Evolutionary conservation across 768 basidiomycete genomes (phyloP), one percentile per base, ranked within the genome.

Genomic region (Mycena venus): DNA sequence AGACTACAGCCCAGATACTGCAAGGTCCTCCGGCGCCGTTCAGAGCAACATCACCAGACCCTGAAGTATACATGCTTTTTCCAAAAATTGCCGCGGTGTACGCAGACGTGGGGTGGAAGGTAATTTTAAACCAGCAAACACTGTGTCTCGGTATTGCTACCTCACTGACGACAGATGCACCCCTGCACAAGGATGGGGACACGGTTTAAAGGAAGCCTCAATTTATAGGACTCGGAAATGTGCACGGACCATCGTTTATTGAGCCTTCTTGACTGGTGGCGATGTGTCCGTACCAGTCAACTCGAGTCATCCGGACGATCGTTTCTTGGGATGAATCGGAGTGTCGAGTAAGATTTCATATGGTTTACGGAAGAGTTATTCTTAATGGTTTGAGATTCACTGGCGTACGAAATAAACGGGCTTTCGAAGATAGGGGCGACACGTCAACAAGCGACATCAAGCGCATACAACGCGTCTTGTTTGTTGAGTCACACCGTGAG

Each of bases 61-160:
- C 17, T 1, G 27, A 4, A 68, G 29, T 9, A 44, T 32, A 11
- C 31, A 47, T 23, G 17, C n/a, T n/a, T 29, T 14, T 42, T 42
- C 55, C 66, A 68, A 68, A 58, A 68, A 68, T 58, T 68, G 66
- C 66, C n/a, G 55, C 66, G 66, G n/a, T 44, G 27, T 32, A 32
- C 66, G 66, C 66, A 68, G 66, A 68, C 55, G 53, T 10, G 55
- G 55, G 53, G 65, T 27, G 53, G 55, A 59, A 68, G 53, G 66
- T 68, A 68, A 17, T 68, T 68, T 44, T 68, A 42, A 58, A 58
- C 66, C 66, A 68, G 66, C 66, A 68, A 68, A 68, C 25, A 32
- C 66, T 47, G 56, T 49, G 67, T 60, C 67, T 68, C 67, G 67
- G 67, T 68, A 68, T 60, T 36, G n/a, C 40, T 58, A 68, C 67